Percentiles rank a stretch among this genome's conserved stretches.
phyloP scores from a whole-genome alignment of 2,329 filamentous ascomycete genomes.

The Aspergillus puulaauensis region DNA sequence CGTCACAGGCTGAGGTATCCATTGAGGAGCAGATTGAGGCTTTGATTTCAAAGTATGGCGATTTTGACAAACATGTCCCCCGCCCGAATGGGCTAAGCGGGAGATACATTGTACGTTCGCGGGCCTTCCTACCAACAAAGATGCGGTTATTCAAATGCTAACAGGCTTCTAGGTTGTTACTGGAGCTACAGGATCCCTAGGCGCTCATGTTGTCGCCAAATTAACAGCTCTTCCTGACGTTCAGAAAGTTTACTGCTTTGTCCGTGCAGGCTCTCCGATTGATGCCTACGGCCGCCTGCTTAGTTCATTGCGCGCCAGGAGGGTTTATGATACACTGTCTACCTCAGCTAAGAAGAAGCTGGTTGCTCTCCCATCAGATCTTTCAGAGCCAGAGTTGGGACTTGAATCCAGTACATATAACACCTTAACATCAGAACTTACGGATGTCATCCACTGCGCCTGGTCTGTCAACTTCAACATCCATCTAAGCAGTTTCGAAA shows the following conservation, averaged over 20 bases:
- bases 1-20: slow-evolving; percentile 27
- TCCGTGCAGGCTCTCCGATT: slow-evolving; percentile 48
- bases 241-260: slow-evolving; percentile 55
- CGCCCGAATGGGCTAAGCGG: slow-evolving; percentile 17
- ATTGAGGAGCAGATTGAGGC: slow-evolving; percentile 46
- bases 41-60: slow-evolving; percentile 49
- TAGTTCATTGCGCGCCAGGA: slow-evolving; percentile 43
- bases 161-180: slow-evolving; percentile 49
- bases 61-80: slow-evolving; percentile 29
- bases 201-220: slow-evolving; percentile 56
- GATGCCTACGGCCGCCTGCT: slow-evolving; percentile 47
- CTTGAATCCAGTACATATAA: slow-evolving; percentile 44
- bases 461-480: slow-evolving; percentile 67
- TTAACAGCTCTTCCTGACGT: slow-evolving; percentile 40
- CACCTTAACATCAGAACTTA: slow-evolving; percentile 43
- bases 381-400: slow-evolving; percentile 52
- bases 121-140: too few relatives aligned
- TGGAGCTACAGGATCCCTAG: slow-evolving; percentile 65
- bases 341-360: slow-evolving; percentile 37
- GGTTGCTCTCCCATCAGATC: slow-evolving; percentile 47
- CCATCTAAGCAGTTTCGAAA: slow-evolving; percentile 55
- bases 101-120: slow-evolving; percentile 24
- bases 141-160: background rate
- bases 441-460: slow-evolving; percentile 61
- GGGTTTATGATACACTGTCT: slow-evolving; percentile 25